Conservation (phyloP, 2,329 filamentous ascomycete genomes). For the Myriosclerotinia scirpicola region DNA sequence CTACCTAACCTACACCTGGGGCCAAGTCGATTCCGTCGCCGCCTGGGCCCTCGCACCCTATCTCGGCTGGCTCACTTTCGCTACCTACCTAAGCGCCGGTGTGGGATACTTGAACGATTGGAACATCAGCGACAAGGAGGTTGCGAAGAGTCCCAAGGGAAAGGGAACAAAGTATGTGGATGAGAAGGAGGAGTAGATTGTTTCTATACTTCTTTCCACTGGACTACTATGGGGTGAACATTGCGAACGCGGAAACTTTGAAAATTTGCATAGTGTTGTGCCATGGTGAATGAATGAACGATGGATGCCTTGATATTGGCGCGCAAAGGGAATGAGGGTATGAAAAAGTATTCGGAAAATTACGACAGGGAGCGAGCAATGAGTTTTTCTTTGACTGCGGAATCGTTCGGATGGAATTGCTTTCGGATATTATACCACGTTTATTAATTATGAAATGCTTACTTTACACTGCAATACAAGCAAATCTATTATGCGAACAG, state of each 20-base stretch:
- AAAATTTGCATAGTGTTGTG: no score
- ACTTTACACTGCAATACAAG: background rate
- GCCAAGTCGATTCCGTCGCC: constrained; percentile 68
- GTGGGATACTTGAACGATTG: constrained; percentile 68
- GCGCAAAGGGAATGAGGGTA: no score
- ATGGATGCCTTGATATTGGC: background rate
- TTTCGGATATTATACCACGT: constrained; percentile 4
- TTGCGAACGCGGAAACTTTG: no score
- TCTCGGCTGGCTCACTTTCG: constrained; percentile 81
- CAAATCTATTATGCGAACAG: background rate
- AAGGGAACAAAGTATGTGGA: constrained; percentile 40
- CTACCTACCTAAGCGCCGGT: constrained; percentile 76
- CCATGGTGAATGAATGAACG: background rate
- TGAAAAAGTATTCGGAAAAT: background rate
- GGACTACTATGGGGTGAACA: no score
- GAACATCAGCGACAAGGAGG: constrained; percentile 50
- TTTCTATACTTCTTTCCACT: no score
- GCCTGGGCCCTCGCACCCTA: constrained; percentile 80
- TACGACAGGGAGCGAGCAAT: background rate
- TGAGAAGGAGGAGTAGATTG: constrained; percentile 34
- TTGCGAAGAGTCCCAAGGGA: constrained; percentile 31
- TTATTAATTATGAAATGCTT: background rate
- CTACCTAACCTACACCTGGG: constrained; percentile 76
- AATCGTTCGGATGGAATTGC: background rate
- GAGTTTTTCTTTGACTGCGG: background rate